Evolutionary conservation across 257 asterid species (phyloP), one percentile per base, ranked within the genome.

Genomic region (Nicotiana tabacum): DNA sequence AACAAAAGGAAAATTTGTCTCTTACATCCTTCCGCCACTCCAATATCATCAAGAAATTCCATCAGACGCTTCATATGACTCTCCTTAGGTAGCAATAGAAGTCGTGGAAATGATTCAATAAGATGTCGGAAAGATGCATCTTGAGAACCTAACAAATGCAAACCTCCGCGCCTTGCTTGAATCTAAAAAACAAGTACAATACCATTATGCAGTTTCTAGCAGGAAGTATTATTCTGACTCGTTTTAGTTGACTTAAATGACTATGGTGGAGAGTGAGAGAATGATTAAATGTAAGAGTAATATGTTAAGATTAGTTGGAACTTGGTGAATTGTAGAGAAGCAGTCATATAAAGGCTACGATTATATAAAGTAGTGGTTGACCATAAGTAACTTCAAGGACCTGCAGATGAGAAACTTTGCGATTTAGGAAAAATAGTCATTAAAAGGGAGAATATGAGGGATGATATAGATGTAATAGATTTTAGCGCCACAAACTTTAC

Each of bases 131-230:
- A 90, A 78, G 97, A 88, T 78, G 97, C 88, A 81, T 83, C 84
- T 82, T 87, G 89, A 13, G 90, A 86, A 84, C 91, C 93, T 89
- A 96, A 85, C 81, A 85, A 86, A 82, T 88, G 86, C 86, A 96
- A 84, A 82, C 99, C 99, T 85, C 98, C 98, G 62, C 99, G 98
- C 90, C 94, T 90, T 69, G 99, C 99, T 87, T 94, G 95, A 78
- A 96, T 88, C 99, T 96, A 82, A 80, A 77, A 17, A 32, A 29
- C 27, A 46, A 62, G 79, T 60, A 85, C 58, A 69, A 29, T 43
- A 46, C 4, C 58, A 56, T 29, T 35, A 68, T 43, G 55, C 56
- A 82, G 69, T 37, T 57, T 13, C 55, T 21, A 39, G 65, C 57
- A 57, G 80, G 79, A 76, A 51, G 16, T 76, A 76, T 76, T 16